Percentiles rank a stretch among this genome's conserved stretches.
phyloP scores from a whole-genome alignment of 164 flowering plant genomes.

The Tinospora cordifolia region DNA sequence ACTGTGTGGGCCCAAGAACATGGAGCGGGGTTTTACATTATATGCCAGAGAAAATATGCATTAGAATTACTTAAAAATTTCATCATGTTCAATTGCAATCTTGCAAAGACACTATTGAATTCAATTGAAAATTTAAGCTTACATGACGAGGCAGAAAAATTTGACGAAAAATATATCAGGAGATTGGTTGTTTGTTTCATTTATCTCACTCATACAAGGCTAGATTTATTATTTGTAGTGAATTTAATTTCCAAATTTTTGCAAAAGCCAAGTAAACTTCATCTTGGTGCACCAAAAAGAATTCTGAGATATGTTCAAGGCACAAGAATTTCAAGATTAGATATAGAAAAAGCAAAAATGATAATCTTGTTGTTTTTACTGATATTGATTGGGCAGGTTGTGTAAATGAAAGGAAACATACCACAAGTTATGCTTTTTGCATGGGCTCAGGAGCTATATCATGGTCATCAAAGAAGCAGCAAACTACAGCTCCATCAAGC shows the following conservation, averaged over 20 bases:
- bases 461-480: too few species aligned
- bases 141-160: background rate
- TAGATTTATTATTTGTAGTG: background rate
- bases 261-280: background rate
- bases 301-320: background rate
- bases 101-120: background rate
- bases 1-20: too few species aligned
- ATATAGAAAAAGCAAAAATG: background rate
- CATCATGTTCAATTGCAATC: background rate
- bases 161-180: background rate
- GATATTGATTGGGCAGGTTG: too few species aligned
- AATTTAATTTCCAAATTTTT: background rate
- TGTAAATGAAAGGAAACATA: too few species aligned
- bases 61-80: background rate
- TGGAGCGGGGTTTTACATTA: too few species aligned
- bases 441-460: too few species aligned
- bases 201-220: constrained; percentile 2
- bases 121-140: too few species aligned
- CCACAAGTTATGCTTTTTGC: too few species aligned
- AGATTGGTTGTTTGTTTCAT: background rate
- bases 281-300: constrained; percentile 2
- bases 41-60: constrained; percentile 2
- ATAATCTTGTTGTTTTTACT: too few species aligned
- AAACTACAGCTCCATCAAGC: too few species aligned
- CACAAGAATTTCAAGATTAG: background rate